Conservation (phyloP, 768 basidiomycete species). For the Boletus sensibilis region DNA sequence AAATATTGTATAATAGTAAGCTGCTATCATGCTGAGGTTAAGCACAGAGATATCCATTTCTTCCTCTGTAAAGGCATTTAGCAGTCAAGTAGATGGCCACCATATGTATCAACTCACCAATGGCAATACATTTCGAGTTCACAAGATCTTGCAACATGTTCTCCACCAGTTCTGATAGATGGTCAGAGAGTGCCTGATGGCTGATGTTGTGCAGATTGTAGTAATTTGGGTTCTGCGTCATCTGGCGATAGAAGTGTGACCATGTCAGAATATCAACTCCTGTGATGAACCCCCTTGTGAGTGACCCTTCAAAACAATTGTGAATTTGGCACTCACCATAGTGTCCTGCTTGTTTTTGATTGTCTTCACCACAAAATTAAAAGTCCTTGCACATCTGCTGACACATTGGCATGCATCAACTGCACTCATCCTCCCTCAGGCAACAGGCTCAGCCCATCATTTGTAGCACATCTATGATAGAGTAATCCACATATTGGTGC, state of each 20-base stretch:
- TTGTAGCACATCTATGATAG: conserved; percentile 96
- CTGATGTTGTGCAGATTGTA: conserved; percentile 94
- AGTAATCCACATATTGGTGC: conserved; percentile 96
- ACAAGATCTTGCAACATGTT: conserved; percentile 88
- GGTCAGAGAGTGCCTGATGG: conserved; percentile 93
- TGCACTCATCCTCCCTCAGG: conserved; percentile 81
- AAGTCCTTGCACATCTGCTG: conserved; percentile 98
- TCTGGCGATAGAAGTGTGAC: conserved; percentile 96
- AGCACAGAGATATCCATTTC: conserved; percentile 91
- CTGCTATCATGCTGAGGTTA: conserved; percentile 98
- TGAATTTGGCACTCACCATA: conserved; percentile 54
- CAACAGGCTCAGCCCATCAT: conserved; percentile 99
- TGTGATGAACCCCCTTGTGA: conserved; percentile 26
- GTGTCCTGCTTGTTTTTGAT: conserved; percentile 99
- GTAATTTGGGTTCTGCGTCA: conserved; percentile 97
- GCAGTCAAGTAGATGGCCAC: neutral
- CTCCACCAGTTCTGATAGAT: conserved; percentile 94
- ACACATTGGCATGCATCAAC: conserved; percentile 95
- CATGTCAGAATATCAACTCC: conserved; percentile 98
- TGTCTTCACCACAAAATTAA: conserved; percentile 97
- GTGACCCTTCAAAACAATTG: neutral
- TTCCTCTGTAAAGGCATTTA: conserved; percentile 50
- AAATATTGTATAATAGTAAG: conserved; percentile 95
- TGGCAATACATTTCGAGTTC: conserved; percentile 91
- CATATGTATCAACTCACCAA: conserved; percentile 49